Evolutionary conservation across 176 grass and related monocot species (phyloP).

Genomic region (Triticum turgidum): DNA sequence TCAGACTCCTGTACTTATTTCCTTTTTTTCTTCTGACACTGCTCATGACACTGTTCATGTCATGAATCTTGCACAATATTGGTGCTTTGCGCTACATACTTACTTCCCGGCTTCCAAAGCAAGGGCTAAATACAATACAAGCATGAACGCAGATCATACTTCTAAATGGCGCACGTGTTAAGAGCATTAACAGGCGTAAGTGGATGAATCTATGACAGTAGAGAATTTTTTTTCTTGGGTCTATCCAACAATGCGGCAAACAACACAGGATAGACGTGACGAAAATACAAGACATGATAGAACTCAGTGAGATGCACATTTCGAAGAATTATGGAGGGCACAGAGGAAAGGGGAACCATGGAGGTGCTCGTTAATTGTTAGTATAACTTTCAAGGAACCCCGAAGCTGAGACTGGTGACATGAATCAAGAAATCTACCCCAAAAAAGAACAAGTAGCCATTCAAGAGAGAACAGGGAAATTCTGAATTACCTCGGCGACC

Average conservation of each 20-base stretch:
- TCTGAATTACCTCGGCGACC: conserved; percentile 28
- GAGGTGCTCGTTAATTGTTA: neutral
- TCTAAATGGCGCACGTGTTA: neutral
- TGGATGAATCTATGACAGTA: neutral
- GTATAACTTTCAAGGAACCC: neutral
- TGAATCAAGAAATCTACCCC: neutral
- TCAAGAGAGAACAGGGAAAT: neutral
- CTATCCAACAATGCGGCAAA: neutral
- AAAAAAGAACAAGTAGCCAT: neutral
- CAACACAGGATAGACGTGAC: neutral
- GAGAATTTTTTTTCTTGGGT: neutral
- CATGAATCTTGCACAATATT: neutral
- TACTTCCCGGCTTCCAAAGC: neutral
- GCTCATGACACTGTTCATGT: neutral
- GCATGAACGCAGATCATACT: neutral
- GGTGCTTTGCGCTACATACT: neutral
- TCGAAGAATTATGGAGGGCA: neutral
- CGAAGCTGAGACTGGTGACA: neutral
- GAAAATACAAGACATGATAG: neutral
- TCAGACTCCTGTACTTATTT: neutral
- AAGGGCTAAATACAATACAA: neutral
- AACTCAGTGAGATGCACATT: neutral
- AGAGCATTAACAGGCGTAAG: neutral
- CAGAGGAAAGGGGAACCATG: neutral
- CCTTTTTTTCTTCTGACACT: neutral